phyloP scores from a whole-genome alignment of 1,284 basidiomycete species.

The Austroboletus olivaceoglutinosus region DNA sequence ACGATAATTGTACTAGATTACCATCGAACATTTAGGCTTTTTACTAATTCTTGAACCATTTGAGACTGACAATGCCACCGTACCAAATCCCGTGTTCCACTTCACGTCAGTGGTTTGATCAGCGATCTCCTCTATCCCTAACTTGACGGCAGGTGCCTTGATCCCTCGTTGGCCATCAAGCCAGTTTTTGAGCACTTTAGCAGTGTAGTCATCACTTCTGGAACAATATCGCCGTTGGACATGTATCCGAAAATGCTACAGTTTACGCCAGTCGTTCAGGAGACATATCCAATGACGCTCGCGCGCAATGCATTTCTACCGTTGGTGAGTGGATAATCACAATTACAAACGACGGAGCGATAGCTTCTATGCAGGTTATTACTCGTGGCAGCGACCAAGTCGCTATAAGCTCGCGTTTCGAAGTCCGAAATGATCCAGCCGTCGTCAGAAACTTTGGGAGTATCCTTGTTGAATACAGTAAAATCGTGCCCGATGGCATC shows the following conservation, averaged over 20 bases:
- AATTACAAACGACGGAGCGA: background rate
- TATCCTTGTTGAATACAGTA: conserved; percentile 97
- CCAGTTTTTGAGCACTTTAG: conserved; percentile 99
- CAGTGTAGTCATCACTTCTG: conserved; percentile 97
- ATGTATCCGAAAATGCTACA: conserved; percentile 99
- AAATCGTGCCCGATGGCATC: conserved; percentile 98
- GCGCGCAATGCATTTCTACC: conserved; percentile 97
- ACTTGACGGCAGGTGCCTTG: conserved; percentile 71
- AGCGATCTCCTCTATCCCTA: conserved; percentile 2
- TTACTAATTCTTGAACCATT: conserved; percentile 97
- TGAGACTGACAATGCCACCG: conserved; percentile 97
- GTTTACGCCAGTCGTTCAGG: conserved; percentile 96
- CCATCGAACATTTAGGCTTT: conserved; percentile 63
- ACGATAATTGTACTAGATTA: conserved; percentile 3
- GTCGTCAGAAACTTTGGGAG: conserved; percentile 99
- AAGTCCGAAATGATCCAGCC: conserved; percentile 98
- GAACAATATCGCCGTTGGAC: conserved; percentile 97
- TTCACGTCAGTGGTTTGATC: conserved; percentile 68
- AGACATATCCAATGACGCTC: conserved; percentile 98
- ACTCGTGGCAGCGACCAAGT: conserved; percentile 98
- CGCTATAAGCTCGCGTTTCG: conserved; percentile 97
- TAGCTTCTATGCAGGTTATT: conserved; percentile 67
- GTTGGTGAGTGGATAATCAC: conserved; percentile 56
- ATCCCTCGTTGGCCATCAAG: conserved; percentile 96
- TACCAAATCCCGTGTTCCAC: conserved; percentile 98